A percentile compares a stretch with the other conserved stretches of the same genome.
phyloP scores from a whole-genome alignment of 805 yeast genomes.

The Ogataea saltuana region DNA sequence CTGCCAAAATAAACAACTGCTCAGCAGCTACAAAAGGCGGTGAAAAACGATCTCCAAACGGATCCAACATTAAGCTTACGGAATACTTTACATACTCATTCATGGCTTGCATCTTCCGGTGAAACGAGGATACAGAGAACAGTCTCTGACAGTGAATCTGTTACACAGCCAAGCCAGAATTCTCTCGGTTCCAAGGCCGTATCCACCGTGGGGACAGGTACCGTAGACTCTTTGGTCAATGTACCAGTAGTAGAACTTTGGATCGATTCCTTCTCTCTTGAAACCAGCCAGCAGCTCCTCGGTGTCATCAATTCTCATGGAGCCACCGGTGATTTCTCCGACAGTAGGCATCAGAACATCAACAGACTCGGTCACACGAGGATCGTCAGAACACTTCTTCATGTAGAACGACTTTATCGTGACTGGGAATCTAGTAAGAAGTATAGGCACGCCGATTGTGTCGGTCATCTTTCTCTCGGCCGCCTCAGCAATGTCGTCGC shows the following conservation, averaged over 20 bases:
- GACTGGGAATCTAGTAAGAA: constrained; percentile 92
- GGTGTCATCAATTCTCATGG: constrained; percentile 88
- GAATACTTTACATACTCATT: constrained; percentile 5
- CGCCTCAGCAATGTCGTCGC: constrained; percentile 99
- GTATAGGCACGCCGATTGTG: constrained; percentile 86
- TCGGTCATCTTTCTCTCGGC: constrained; percentile 99
- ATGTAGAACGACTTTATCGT: constrained; percentile 98
- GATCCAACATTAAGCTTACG: too few relatives aligned
- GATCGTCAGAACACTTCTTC: constrained; percentile 88
- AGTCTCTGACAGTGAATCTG: constrained; percentile 97
- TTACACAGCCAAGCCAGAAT: constrained; percentile 97
- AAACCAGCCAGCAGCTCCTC: constrained; percentile 88
- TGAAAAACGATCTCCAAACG: too few relatives aligned
- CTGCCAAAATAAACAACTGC: not conserved
- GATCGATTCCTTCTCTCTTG: constrained; percentile 86
- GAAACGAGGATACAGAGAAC: constrained; percentile 96
- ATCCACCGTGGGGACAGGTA: constrained; percentile 98
- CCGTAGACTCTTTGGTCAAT: constrained; percentile 95
- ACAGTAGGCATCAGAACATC: constrained; percentile 99
- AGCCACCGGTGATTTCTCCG: constrained; percentile 98
- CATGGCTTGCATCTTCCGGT: constrained; percentile 97
- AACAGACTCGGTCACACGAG: constrained; percentile 95
- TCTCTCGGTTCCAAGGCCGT: constrained; percentile 98
- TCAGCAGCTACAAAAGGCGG: too few relatives aligned
- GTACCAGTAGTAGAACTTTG: constrained; percentile 92